phyloP scores from a whole-genome alignment of 257 asterid genomes.

The Fraxinus americana region DNA sequence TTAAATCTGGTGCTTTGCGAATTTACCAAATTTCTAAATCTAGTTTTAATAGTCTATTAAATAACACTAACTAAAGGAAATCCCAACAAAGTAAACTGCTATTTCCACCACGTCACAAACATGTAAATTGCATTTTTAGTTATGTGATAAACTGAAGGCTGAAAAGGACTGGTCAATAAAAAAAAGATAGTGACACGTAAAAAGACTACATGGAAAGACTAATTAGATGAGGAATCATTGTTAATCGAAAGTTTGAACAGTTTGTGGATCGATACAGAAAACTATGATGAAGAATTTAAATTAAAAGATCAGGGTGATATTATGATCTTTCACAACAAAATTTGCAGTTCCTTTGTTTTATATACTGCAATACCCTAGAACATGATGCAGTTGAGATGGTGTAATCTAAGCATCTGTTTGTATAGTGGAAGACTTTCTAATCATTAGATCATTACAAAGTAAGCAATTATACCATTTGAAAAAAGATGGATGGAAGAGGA shows the following conservation, averaged over 20 bases:
- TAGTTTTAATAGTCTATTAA: neutral
- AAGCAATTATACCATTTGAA: neutral
- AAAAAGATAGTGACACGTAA: neutral
- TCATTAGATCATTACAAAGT: neutral
- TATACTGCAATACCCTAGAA: neutral
- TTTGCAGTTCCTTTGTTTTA: neutral
- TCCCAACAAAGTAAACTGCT: neutral
- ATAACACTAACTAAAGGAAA: neutral
- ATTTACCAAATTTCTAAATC: neutral
- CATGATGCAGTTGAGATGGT: neutral
- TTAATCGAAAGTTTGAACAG: neutral
- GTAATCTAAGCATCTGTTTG: neutral
- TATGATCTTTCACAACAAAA: neutral
- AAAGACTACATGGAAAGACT: neutral
- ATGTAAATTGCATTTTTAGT: neutral
- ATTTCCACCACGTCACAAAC: neutral
- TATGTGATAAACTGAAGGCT: neutral
- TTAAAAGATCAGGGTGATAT: neutral
- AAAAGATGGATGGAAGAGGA: neutral
- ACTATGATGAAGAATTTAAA: neutral
- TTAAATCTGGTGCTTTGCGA: neutral
- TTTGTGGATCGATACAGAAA: neutral
- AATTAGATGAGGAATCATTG: neutral
- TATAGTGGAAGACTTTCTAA: neutral
- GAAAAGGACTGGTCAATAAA: neutral